Evolutionary conservation across 345 rosid species (phyloP).

Genomic region (Acer negundo): DNA sequence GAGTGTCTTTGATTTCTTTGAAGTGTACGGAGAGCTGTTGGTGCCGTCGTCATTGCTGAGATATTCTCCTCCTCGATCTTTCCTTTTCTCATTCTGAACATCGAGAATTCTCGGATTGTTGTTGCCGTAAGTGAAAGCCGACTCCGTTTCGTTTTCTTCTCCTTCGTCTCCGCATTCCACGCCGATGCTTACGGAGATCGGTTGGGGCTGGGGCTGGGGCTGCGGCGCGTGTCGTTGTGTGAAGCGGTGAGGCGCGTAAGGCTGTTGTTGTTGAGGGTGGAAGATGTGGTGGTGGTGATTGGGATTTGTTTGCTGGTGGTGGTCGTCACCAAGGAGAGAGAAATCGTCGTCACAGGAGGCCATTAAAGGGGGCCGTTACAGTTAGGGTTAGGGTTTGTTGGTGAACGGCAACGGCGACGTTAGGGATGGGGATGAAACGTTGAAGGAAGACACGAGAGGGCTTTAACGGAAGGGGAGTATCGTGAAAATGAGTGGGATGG

Average conservation of each 20-base stretch:
- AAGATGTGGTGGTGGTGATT: constrained; percentile 40
- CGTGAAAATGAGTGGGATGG: constrained; percentile 30
- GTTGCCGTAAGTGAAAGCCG: constrained; percentile 49
- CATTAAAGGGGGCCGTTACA: constrained; percentile 67
- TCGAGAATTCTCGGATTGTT: constrained; percentile 41
- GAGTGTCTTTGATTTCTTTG: constrained; percentile 50
- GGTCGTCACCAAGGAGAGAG: constrained; percentile 68
- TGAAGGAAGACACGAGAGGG: constrained; percentile 15
- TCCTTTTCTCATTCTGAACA: constrained; percentile 57
- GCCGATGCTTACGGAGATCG: constrained; percentile 26
- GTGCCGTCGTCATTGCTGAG: constrained; percentile 51
- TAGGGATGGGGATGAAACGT: constrained; percentile 39
- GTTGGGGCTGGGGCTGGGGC: constrained; percentile 28
- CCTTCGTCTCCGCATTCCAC: constrained; percentile 36
- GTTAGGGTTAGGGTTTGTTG: constrained; percentile 37
- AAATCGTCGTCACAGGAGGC: constrained; percentile 95
- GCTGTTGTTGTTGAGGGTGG: constrained; percentile 30
- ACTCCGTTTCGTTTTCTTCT: constrained; percentile 51
- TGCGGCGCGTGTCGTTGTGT: constrained; percentile 36
- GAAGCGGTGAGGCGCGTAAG: constrained; percentile 51
- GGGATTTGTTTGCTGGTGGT: constrained; percentile 31
- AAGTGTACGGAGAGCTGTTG: constrained; percentile 37
- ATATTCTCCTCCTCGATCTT: constrained; percentile 53
- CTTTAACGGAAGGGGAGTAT: constrained; percentile 48
- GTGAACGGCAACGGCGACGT: constrained; percentile 74